A percentile compares a stretch with the other conserved stretches of the same genome.
phyloP scores from a whole-genome alignment of 208 protist species.

The Acanthamoeba rhysodes region DNA sequence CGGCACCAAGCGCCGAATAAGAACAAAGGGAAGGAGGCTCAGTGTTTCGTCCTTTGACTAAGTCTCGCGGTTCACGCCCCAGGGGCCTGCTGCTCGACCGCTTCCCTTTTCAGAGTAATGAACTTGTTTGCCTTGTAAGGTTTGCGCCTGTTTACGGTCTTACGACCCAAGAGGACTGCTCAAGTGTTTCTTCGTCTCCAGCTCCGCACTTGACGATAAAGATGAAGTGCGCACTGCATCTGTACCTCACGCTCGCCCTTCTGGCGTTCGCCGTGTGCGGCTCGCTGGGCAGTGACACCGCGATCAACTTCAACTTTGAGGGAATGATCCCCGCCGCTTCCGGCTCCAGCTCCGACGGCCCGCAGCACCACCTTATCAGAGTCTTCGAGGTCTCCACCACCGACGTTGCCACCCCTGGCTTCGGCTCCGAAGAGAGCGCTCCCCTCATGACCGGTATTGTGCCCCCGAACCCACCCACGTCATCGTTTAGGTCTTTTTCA shows the following conservation, averaged over 20 bases:
- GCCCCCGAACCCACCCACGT: neutral
- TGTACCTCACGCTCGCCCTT: neutral
- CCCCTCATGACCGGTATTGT: neutral
- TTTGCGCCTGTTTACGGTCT: too few relatives aligned
- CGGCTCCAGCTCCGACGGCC: neutral
- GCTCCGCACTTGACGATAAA: conserved; percentile 61
- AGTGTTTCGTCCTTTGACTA: conserved; percentile 66
- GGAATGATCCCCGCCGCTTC: conserved; percentile 3
- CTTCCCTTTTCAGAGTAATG: too few relatives aligned
- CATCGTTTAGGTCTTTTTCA: too few relatives aligned
- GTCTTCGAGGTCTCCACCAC: conserved; percentile 14
- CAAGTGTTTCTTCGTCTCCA: too few relatives aligned
- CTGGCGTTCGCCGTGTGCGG: neutral
- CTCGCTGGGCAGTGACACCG: neutral
- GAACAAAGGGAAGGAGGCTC: neutral
- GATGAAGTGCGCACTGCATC: neutral
- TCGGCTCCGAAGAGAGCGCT: neutral
- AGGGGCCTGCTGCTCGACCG: too few relatives aligned
- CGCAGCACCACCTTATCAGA: neutral
- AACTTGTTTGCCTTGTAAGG: too few relatives aligned
- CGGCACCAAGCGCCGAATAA: too few relatives aligned
- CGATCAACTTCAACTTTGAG: conserved; percentile 53
- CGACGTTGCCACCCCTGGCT: neutral
- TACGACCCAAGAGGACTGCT: too few relatives aligned
- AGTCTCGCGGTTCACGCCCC: neutral